A percentile compares a stretch with the other conserved stretches of the same genome.
Conservation (phyloP, 1,139 yeast genomes). For the Spathaspora sp. region DNA sequence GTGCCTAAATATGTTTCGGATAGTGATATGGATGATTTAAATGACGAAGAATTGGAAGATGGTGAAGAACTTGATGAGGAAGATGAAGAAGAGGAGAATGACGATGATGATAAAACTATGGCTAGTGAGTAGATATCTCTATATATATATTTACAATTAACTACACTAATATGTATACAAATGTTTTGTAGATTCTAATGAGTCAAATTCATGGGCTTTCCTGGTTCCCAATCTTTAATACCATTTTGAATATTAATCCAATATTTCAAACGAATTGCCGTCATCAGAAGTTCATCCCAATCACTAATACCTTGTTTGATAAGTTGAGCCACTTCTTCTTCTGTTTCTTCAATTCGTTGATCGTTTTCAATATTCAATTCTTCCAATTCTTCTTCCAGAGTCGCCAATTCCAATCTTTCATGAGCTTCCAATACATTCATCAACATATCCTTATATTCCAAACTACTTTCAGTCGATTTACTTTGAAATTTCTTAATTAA, state of each 20-base stretch:
- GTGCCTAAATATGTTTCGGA: conserved; percentile 36
- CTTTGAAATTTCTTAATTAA: conserved; percentile 35
- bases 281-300: conserved; percentile 59
- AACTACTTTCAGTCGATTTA: conserved; percentile 27
- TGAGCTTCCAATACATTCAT: conserved; percentile 81
- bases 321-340: conserved; percentile 28
- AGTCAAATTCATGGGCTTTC: conserved; percentile 61
- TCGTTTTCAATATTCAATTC: conserved; percentile 56
- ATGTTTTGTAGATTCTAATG: too few relatives aligned
- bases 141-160: background rate
- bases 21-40: conserved; percentile 26
- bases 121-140: conserved; percentile 34
- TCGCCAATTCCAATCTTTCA: conserved; percentile 69
- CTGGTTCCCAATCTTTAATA: conserved; percentile 76
- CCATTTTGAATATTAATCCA: conserved; percentile 80
- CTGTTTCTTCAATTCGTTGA: conserved; percentile 45
- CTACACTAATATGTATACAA: background rate
- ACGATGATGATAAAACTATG: conserved; percentile 47
- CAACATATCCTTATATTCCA: conserved; percentile 56
- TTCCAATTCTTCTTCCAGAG: conserved; percentile 55
- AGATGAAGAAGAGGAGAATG: conserved; percentile 21
- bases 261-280: conserved; percentile 74
- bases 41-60: conserved; percentile 13
- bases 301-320: conserved; percentile 28
- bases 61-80: conserved; percentile 25